Percentiles rank a stretch among this genome's conserved stretches.
Evolutionary conservation across 495 filamentous ascomycete species (phyloP).

Genomic region (Glarea lozoyensis): DNA sequence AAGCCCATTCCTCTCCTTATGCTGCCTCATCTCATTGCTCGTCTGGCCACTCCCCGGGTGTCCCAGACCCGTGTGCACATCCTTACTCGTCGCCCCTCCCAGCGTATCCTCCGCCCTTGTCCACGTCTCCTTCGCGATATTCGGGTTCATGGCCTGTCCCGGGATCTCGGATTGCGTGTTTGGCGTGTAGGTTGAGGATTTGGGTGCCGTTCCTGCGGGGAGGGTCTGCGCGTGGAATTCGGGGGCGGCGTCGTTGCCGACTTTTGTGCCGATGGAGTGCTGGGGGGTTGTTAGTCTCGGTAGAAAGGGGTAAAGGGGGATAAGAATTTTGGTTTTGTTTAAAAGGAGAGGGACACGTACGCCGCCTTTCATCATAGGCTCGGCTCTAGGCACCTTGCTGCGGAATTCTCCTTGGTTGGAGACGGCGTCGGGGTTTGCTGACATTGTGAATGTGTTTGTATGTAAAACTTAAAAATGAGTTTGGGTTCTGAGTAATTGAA

Average conservation of each 20-base stretch:
- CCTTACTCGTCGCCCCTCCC: constrained; percentile 51
- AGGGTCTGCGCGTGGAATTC: constrained; percentile 56
- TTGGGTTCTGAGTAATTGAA: too few species aligned
- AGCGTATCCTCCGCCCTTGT: constrained; percentile 45
- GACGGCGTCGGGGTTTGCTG: constrained; percentile 43
- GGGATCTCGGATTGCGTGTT: constrained; percentile 34
- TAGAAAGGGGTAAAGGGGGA: background rate
- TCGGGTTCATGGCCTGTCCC: constrained; percentile 35
- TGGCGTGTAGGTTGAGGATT: constrained; percentile 49
- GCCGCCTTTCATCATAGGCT: constrained; percentile 43
- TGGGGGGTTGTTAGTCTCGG: constrained; percentile 21
- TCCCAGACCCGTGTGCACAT: constrained; percentile 52
- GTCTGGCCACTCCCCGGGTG: constrained; percentile 56
- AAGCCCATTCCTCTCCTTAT: constrained; percentile 46
- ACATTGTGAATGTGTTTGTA: too few species aligned
- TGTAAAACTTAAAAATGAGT: too few species aligned
- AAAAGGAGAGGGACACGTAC: constrained; percentile 41
- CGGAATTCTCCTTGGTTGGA: constrained; percentile 49
- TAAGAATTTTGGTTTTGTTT: background rate
- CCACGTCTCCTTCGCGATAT: constrained; percentile 30
- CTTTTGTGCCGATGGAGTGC: constrained; percentile 58
- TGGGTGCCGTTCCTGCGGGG: constrained; percentile 57
- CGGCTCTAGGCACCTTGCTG: constrained; percentile 36
- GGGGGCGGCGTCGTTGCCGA: constrained; percentile 49
- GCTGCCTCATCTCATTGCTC: constrained; percentile 44